Percentiles rank a stretch among this genome's conserved stretches.
These are phyloP conservation scores for Trichosporon sp. DNA, from an alignment of 1,284 basidiomycete genomes.

Conservation along the genomic window DNA sequence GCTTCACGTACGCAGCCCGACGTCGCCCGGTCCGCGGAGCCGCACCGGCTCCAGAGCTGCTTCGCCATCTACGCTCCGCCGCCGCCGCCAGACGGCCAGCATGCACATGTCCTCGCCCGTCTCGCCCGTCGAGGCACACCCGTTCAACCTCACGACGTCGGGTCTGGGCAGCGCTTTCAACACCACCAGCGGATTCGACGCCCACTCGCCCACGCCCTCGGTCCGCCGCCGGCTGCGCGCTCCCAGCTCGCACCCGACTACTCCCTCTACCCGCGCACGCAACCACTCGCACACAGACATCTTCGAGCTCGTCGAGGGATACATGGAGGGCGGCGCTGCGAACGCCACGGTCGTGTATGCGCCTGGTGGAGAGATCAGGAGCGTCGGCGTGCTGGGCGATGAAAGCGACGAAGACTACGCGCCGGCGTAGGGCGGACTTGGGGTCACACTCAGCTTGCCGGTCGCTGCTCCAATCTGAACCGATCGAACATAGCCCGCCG, in stretches of 20 bases:
- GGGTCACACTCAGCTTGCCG: too few species aligned
- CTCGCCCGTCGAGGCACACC: conserved; percentile 17
- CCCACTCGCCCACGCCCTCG: conserved; percentile 31
- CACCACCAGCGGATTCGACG: conserved; percentile 14
- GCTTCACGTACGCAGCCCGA: background rate
- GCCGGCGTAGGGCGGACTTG: too few species aligned
- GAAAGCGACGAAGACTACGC: conserved; percentile 16
- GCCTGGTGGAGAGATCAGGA: conserved; percentile 36
- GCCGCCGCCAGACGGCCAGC: conserved; percentile 22
- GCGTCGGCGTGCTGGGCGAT: conserved; percentile 39
- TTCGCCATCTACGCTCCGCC: conserved; percentile 12
- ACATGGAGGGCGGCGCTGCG: conserved; percentile 43
- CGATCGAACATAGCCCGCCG: too few species aligned
- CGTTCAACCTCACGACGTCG: background rate
- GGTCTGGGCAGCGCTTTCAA: background rate
- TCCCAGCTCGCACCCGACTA: conserved; percentile 23
- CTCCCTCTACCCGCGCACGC: conserved; percentile 36
- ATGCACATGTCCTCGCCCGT: conserved; percentile 16
- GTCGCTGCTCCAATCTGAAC: too few species aligned
- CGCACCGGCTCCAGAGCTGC: background rate
- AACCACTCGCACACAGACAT: conserved; percentile 43
- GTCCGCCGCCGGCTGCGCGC: conserved; percentile 28
- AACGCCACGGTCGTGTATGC: conserved; percentile 45
- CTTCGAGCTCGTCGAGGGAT: conserved; percentile 42
- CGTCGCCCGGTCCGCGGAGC: background rate